These are phyloP conservation scores for Salicornia ramosissima DNA, from an alignment of 148 eudicot species.

Conservation along the genomic window DNA sequence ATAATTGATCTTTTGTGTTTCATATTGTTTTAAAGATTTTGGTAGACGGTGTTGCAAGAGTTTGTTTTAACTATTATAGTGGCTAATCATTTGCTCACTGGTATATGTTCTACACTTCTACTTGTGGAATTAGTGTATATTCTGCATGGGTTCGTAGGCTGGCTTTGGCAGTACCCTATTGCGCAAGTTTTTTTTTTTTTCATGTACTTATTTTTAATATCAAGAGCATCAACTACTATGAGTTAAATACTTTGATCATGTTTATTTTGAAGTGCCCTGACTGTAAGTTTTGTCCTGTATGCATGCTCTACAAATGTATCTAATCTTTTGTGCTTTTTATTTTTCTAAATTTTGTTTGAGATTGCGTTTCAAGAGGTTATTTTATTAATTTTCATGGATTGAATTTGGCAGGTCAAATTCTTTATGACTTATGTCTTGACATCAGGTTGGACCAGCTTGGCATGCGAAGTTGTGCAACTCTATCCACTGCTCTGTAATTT, in stretches of 20 bases:
- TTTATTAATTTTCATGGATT: slow-evolving; percentile 3
- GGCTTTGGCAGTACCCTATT: not conserved
- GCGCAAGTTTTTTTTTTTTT: not conserved
- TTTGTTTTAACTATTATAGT: too few relatives aligned
- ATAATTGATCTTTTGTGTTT: not conserved
- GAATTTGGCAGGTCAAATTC: slow-evolving; percentile 66
- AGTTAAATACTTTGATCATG: too few relatives aligned
- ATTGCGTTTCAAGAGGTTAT: not conserved
- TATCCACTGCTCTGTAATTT: slow-evolving; percentile 59
- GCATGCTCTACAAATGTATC: not conserved
- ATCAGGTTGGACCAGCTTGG: slow-evolving; percentile 97
- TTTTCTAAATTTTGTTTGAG: not conserved
- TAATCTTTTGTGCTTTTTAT: not conserved
- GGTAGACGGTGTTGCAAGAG: not conserved
- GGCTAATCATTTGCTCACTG: too few relatives aligned
- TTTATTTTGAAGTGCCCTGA: not conserved
- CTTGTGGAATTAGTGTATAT: not conserved
- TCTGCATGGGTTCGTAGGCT: not conserved
- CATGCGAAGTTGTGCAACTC: slow-evolving; percentile 81
- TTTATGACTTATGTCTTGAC: slow-evolving; percentile 86
- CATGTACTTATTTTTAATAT: too few relatives aligned
- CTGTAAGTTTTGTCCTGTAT: not conserved
- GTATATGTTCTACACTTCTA: too few relatives aligned
- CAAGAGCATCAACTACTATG: too few relatives aligned
- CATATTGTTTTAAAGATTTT: not conserved